A percentile compares a stretch with the other conserved stretches of the same genome.
These are phyloP conservation scores for Geranium brycei DNA, from an alignment of 345 rosid species.

Conservation along the genomic window DNA sequence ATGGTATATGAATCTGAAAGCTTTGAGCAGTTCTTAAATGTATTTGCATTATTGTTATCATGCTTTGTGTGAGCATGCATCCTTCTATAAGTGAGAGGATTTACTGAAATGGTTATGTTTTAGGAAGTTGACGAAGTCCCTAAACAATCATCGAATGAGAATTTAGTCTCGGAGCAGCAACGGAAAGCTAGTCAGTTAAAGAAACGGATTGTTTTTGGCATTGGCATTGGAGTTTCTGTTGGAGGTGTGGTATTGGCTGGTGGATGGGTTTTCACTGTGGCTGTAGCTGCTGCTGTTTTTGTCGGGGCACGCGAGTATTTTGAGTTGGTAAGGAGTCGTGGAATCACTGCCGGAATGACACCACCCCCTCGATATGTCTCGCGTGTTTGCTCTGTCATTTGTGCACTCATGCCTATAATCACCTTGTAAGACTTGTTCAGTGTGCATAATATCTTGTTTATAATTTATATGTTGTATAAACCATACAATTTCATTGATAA, in stretches of 20 bases:
- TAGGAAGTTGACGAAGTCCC: conserved; percentile 34
- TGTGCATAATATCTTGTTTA: neutral
- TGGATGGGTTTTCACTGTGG: conserved; percentile 67
- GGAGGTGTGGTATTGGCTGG: conserved; percentile 82
- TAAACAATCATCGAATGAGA: conserved; percentile 21
- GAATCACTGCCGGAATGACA: conserved; percentile 82
- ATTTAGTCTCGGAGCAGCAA: conserved; percentile 19
- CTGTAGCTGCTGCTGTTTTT: conserved; percentile 54
- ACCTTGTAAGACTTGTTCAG: conserved; percentile 48
- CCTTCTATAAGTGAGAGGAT: too few relatives aligned
- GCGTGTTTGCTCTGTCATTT: conserved; percentile 71
- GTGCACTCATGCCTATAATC: conserved; percentile 68
- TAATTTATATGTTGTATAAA: too few relatives aligned
- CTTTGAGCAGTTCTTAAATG: too few relatives aligned
- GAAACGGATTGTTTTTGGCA: conserved; percentile 64
- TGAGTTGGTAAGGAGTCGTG: conserved; percentile 70
- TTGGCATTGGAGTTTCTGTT: conserved; percentile 59
- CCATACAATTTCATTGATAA: too few relatives aligned
- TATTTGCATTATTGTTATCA: too few relatives aligned
- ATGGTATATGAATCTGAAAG: too few relatives aligned
- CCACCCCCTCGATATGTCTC: conserved; percentile 93
- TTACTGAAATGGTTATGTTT: conserved; percentile 18
- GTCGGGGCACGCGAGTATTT: conserved; percentile 72
- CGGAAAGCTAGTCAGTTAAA: conserved; percentile 44
- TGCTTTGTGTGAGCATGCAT: too few relatives aligned